Evolutionary conservation across 768 basidiomycete genomes (phyloP).

Genomic region (Tylopilus plumbeoviolaceoides): DNA sequence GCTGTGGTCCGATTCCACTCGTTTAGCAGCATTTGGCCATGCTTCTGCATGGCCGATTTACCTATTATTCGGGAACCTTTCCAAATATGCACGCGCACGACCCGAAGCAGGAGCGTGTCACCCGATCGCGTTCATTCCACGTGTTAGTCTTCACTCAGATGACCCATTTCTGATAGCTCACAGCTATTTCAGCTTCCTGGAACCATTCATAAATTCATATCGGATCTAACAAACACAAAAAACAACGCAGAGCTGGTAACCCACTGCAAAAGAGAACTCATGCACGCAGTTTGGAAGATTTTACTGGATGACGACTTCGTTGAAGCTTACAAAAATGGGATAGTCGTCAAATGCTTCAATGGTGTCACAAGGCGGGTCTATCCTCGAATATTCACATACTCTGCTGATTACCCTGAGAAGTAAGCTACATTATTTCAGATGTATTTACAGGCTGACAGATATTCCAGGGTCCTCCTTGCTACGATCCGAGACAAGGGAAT

Average conservation of each 20-base stretch:
- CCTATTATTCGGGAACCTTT: no score
- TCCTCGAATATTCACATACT: background rate
- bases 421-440: background rate
- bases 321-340: background rate
- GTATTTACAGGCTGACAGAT: no score
- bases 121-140: background rate
- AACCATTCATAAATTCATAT: background rate
- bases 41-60: no score
- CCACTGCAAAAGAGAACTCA: background rate
- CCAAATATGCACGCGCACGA: no score
- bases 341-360: background rate
- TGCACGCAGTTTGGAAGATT: background rate
- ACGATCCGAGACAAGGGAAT: background rate
- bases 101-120: background rate
- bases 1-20: no score
- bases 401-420: background rate
- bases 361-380: background rate
- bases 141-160: background rate
- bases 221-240: background rate
- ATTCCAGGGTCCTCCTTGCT: background rate
- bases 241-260: background rate
- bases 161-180: no score
- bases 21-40: no score
- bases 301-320: background rate
- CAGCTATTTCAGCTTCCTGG: background rate